A percentile compares a stretch with the other conserved stretches of the same genome.
Evolutionary conservation across 208 protist species (phyloP).

Genomic region (Willaertia magna): DNA sequence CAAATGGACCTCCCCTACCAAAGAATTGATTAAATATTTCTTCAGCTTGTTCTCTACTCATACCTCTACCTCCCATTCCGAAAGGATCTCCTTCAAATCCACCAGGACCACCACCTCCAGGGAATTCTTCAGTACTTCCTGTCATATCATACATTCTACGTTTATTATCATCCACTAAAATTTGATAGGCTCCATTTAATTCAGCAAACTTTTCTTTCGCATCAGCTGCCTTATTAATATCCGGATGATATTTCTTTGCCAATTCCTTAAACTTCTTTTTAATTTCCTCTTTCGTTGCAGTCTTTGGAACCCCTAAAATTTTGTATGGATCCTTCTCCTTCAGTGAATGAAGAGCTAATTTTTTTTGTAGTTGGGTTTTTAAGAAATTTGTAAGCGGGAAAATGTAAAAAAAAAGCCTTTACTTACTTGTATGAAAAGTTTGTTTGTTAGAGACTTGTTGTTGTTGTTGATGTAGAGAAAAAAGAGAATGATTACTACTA

Average conservation of each 20-base stretch:
- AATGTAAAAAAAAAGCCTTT: too few relatives aligned
- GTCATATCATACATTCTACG: slow-evolving; percentile 76
- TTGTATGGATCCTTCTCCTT: slow-evolving; percentile 43
- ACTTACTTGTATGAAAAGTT: too few relatives aligned
- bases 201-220: slow-evolving; percentile 48
- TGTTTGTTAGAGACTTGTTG: too few relatives aligned
- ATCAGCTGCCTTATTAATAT: slow-evolving; percentile 45
- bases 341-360: too few relatives aligned
- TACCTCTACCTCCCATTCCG: neutral
- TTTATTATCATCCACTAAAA: slow-evolving; percentile 64
- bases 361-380: too few relatives aligned
- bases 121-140: slow-evolving; percentile 22
- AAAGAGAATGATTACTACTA: too few relatives aligned
- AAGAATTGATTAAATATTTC: slow-evolving; percentile 10
- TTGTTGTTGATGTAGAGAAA: too few relatives aligned
- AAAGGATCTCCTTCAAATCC: neutral
- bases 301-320: slow-evolving; percentile 44
- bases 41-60: neutral
- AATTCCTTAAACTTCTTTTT: slow-evolving; percentile 58
- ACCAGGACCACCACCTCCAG: neutral
- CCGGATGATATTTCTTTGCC: slow-evolving; percentile 55
- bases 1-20: neutral
- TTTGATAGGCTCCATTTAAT: slow-evolving; percentile 70
- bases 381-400: too few relatives aligned
- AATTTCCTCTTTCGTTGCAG: slow-evolving; percentile 57